phyloP scores from a whole-genome alignment of 257 asterid species.

The Galeopsis tetrahit region DNA sequence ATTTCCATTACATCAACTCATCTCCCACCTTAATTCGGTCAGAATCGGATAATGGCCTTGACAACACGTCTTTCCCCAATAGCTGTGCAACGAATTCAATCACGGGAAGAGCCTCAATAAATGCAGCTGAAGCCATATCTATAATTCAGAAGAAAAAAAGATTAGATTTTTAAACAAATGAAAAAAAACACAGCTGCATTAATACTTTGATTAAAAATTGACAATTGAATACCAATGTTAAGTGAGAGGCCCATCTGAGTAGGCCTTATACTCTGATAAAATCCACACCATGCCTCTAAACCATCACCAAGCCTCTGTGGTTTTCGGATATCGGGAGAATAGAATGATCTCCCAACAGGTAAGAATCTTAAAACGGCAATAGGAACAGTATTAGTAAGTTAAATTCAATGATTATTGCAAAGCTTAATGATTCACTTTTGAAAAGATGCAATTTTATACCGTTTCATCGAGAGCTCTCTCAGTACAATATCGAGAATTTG shows the following conservation, averaged over 20 bases:
- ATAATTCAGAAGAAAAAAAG: conserved; percentile 19
- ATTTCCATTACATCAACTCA: neutral
- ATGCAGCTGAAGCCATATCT: conserved; percentile 99
- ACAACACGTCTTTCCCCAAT: conserved; percentile 83
- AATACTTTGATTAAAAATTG: neutral
- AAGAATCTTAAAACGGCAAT: conserved; percentile 57
- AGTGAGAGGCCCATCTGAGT: conserved; percentile 99
- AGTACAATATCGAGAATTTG: conserved; percentile 94
- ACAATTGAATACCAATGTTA: conserved; percentile 66
- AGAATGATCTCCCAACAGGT: conserved; percentile 93
- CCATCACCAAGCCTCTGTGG: conserved; percentile 97
- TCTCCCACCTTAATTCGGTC: conserved; percentile 80
- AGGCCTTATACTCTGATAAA: conserved; percentile 97
- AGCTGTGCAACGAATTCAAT: conserved; percentile 91
- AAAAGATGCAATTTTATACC: conserved; percentile 43
- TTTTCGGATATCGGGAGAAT: conserved; percentile 82
- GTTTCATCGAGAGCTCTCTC: conserved; percentile 82
- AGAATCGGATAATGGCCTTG: conserved; percentile 89
- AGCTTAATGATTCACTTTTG: neutral
- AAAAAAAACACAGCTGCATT: neutral
- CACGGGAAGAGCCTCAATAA: conserved; percentile 96
- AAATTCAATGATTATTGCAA: neutral
- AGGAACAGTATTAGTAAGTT: neutral
- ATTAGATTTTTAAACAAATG: neutral
- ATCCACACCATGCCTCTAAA: conserved; percentile 98